phyloP scores from a whole-genome alignment of 2,329 filamentous ascomycete genomes.

The Akanthomyces dipterigenus region DNA sequence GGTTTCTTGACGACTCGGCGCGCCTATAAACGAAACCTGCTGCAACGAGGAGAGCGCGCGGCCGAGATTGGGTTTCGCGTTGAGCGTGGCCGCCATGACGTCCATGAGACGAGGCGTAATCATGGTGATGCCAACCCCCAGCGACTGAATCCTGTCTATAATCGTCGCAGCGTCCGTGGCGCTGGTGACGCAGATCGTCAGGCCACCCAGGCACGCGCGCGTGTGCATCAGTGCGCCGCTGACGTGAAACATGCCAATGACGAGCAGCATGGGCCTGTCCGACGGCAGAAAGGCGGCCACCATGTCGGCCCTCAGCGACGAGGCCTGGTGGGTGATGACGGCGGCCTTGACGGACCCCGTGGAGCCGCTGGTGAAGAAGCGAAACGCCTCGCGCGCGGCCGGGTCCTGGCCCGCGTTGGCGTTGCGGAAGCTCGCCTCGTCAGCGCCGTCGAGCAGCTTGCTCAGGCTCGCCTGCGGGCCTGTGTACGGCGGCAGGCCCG shows the following conservation, averaged over 20 bases:
- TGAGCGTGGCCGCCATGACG: background rate
- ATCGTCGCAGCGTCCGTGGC: background rate
- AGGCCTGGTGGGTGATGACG: background rate
- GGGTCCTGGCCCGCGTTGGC: background rate
- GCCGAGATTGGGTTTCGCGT: background rate
- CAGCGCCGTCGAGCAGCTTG: background rate
- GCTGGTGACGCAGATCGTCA: background rate
- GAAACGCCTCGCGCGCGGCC: background rate
- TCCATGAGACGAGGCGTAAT: background rate
- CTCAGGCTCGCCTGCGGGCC: background rate
- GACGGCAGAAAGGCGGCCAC: background rate
- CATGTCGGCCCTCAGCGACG: background rate
- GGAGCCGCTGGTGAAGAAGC: slow-evolving; percentile 5
- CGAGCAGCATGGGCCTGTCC: background rate
- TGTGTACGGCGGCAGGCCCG: background rate
- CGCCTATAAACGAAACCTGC: background rate
- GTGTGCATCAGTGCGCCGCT: background rate
- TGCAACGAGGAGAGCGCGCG: background rate
- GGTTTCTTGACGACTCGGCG: background rate
- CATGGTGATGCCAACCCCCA: background rate
- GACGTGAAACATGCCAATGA: slow-evolving; percentile 1
- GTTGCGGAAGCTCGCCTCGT: background rate
- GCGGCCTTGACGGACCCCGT: slow-evolving; percentile 7
- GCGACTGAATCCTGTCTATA: background rate
- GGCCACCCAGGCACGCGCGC: background rate